These are phyloP conservation scores for Pseudofabraea citricarpa DNA, from an alignment of 2,329 filamentous ascomycete genomes.

Conservation along the genomic window DNA sequence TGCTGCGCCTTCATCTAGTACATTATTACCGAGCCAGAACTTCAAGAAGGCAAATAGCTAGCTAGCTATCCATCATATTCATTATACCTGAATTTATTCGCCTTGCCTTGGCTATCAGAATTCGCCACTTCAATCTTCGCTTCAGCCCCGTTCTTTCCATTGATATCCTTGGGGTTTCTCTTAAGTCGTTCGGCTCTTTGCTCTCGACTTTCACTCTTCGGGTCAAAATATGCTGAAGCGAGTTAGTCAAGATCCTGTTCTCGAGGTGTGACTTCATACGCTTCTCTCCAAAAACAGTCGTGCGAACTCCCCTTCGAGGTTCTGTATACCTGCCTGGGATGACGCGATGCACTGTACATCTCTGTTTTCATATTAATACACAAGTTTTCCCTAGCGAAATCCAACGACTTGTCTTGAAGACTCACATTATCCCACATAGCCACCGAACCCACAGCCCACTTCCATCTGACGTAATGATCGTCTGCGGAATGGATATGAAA, in stretches of 20 bases:
- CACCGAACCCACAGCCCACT: constrained; percentile 43
- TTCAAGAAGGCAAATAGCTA: no score
- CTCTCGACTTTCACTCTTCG: not conserved
- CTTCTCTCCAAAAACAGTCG: constrained; percentile 40
- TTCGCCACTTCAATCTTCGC: no score
- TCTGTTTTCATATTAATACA: constrained; percentile 10
- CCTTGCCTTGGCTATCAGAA: no score
- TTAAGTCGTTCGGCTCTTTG: not conserved
- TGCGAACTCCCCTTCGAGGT: constrained; percentile 32
- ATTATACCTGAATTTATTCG: no score
- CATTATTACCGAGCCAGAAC: no score
- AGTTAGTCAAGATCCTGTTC: not conserved
- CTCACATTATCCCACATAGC: constrained; percentile 46
- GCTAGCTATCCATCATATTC: no score
- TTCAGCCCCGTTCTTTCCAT: no score
- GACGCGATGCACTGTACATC: constrained; percentile 34
- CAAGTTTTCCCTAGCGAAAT: not conserved
- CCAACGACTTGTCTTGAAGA: no score
- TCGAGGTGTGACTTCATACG: constrained; percentile 6
- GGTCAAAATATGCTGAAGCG: not conserved
- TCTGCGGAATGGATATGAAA: constrained; percentile 44
- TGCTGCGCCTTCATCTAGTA: no score
- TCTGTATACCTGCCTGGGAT: constrained; percentile 36
- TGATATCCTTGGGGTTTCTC: no score
- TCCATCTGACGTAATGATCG: constrained; percentile 45